Evolutionary conservation across 805 yeast species (phyloP), one percentile per base, ranked within the genome.

Genomic region (Yamadazyma phyllophila): DNA sequence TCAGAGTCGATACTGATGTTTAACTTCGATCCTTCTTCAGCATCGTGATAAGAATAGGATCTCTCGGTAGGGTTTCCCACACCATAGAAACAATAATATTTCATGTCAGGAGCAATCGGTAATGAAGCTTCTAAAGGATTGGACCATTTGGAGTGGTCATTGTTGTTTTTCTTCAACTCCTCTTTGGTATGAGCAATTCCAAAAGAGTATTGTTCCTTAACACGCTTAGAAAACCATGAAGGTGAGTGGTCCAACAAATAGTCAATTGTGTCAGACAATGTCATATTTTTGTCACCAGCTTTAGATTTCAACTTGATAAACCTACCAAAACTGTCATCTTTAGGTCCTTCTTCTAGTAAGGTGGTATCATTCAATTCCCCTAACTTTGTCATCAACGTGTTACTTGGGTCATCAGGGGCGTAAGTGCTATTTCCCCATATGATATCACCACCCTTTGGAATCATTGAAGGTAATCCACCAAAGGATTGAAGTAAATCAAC

Each of bases 21-120:
- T 51, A 92, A 68, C 4, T 59, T 59, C 26, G 81, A 76, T 0
- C 71, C 65, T 45, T 79, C 77, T 48, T 80, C 79, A 6, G 69
- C 71, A 45, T 85, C 86, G 44, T 79, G 81, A 65, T 94, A 94
- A 29, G 82, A 80, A 66, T 94, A 94, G 0, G 96, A 91, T 37
- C 99, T 76, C 64, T 94, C 99, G 0, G 99, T 92, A 16, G 96
- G 95, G 53, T 90, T 92, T 7, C 97, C 96, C n/a, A 90, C 89
- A 4, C 99, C 99, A 58, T 94, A 94, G 58, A 94, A 83, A 59
- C 97, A 88, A 65, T 73, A 94, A 8, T 90, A 73, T 53, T 88
- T 86, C 85, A 94, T 71, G 60, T 88, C 88, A 2, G 98, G 98
- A 0, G 99, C 99, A 58, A 86, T 74, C 1, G 99, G 99, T 36